phyloP scores from a whole-genome alignment of 2,329 filamentous ascomycete species.

The Pyrenophora seminiperda region DNA sequence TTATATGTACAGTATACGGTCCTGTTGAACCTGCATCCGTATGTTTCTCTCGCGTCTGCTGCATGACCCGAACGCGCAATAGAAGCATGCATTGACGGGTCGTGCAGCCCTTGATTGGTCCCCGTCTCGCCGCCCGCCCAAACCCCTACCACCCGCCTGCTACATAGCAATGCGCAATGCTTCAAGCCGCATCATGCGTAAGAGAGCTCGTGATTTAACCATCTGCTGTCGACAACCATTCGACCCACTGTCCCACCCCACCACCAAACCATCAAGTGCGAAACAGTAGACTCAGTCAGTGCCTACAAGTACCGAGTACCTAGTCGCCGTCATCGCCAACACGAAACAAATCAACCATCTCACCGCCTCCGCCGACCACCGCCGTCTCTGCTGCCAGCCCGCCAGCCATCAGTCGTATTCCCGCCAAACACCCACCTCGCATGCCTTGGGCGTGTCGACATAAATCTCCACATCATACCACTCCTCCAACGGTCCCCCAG shows the following conservation, averaged over 20 bases:
- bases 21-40: too few relatives aligned
- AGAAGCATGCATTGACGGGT: slow-evolving; percentile 28
- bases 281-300: not conserved
- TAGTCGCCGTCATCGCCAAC: slow-evolving; percentile 8
- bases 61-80: slow-evolving; percentile 31
- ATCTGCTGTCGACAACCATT: not conserved
- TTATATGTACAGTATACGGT: too few relatives aligned
- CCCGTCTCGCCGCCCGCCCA: slow-evolving; percentile 27
- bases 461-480: slow-evolving; percentile 58
- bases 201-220: not conserved
- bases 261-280: not conserved
- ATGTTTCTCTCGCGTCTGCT: slow-evolving; percentile 23
- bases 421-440: slow-evolving; percentile 54
- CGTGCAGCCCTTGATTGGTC: slow-evolving; percentile 36
- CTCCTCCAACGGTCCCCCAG: slow-evolving; percentile 53
- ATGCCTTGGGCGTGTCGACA: slow-evolving; percentile 52
- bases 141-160: slow-evolving; percentile 23
- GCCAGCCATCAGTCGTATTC: slow-evolving; percentile 42
- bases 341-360: slow-evolving; percentile 11
- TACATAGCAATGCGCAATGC: slow-evolving; percentile 5
- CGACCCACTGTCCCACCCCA: not conserved
- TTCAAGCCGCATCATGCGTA: slow-evolving; percentile 3
- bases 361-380: not conserved
- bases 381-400: not conserved
- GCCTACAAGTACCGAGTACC: too few relatives aligned